Percentiles rank a stretch among this genome's conserved stretches.
These are phyloP conservation scores for Monosporascus sp. DNA, from an alignment of 2,329 filamentous ascomycete species.

Conservation along the genomic window DNA sequence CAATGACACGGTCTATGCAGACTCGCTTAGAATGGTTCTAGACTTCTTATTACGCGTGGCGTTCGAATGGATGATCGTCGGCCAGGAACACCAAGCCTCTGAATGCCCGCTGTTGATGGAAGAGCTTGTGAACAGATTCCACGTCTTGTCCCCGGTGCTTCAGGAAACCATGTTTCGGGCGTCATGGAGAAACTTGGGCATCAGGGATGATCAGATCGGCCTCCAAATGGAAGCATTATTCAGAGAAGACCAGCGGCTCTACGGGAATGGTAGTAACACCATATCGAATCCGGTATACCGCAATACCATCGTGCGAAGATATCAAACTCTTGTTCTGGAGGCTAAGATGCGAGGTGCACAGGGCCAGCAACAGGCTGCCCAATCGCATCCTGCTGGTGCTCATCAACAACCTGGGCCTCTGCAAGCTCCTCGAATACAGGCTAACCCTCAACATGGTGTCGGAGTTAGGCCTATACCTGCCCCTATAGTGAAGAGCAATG, in stretches of 20 bases:
- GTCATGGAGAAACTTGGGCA: conserved; percentile 41
- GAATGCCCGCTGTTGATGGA: conserved; percentile 51
- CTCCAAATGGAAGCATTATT: conserved; percentile 32
- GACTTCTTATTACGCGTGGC: conserved; percentile 40
- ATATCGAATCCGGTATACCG: conserved; percentile 16
- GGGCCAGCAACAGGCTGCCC: neutral
- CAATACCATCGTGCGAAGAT: conserved; percentile 10
- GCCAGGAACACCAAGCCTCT: conserved; percentile 29
- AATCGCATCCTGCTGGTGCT: neutral
- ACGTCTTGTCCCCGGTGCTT: conserved; percentile 45
- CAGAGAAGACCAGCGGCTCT: conserved; percentile 27
- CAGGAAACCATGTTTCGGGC: conserved; percentile 51
- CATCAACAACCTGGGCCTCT: neutral
- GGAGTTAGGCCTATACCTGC: neutral
- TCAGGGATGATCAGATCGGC: conserved; percentile 29
- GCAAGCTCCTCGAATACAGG: neutral
- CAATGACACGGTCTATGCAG: conserved; percentile 11
- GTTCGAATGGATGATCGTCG: conserved; percentile 33
- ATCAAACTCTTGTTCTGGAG: conserved; percentile 3
- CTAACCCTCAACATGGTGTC: neutral
- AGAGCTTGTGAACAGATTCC: conserved; percentile 47
- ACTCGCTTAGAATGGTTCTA: conserved; percentile 31
- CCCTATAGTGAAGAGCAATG: neutral
- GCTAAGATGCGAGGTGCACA: neutral
- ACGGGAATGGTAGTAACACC: conserved; percentile 17